These are phyloP conservation scores for Choricystis sp. DNA, from an alignment of 139 green algal species.

Conservation along the genomic window DNA sequence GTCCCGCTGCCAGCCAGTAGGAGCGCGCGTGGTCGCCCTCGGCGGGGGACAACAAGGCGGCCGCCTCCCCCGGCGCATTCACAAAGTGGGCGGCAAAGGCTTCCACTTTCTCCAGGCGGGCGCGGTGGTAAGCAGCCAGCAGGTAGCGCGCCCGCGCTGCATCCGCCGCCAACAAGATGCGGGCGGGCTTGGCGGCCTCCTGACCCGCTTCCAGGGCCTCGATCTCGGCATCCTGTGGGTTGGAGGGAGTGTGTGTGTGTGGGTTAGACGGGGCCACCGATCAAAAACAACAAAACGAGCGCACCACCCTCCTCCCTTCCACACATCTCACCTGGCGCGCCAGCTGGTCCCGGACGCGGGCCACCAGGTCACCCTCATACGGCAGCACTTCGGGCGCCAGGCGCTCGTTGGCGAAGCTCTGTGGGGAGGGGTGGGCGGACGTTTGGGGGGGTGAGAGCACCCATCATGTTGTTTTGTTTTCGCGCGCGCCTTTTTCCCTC, in stretches of 20 bases:
- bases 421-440: background rate
- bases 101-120: conserved; percentile 27
- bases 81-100: conserved; percentile 23
- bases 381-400: conserved; percentile 23
- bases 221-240: background rate
- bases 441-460: no score
- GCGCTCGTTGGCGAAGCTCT: conserved; percentile 27
- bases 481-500: no score
- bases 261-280: no score
- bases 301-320: conserved; percentile 2
- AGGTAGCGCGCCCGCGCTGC: conserved; percentile 21
- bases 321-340: conserved; percentile 16
- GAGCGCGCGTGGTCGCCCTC: background rate
- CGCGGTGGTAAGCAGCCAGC: conserved; percentile 22
- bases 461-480: no score
- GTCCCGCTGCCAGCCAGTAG: background rate
- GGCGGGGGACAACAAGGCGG: background rate
- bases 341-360: conserved; percentile 16
- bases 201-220: background rate
- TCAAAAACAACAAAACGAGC: background rate
- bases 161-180: conserved; percentile 20
- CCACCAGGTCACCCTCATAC: conserved; percentile 22
- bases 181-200: no score
- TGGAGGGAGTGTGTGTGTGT: no score
- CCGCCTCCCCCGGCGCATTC: background rate